Base-by-base conservation (phyloP, 352 stramenopile genomes). In the Phytopythium kandeliae region DNA sequence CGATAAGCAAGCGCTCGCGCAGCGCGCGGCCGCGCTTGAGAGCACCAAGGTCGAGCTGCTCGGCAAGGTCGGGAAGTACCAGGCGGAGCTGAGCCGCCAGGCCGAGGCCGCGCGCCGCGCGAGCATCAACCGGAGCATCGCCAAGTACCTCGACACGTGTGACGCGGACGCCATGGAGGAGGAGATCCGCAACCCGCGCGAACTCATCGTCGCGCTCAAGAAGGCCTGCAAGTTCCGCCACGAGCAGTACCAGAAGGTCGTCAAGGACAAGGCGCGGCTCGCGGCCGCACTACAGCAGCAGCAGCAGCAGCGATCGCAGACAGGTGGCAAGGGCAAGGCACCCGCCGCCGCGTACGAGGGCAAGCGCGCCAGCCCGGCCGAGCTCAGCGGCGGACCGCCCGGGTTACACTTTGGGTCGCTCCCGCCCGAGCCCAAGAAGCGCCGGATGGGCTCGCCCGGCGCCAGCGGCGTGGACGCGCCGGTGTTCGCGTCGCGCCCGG, bases 221-320 rank as follows among this genome's bases (percentile, higher is more conserved):
- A 92, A 92, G 51, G 80, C 79, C 12, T 91, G 79, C 63, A 70
- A 74, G 61, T 92, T 89, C 49, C 75, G 80, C 6, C 78, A 89
- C 53, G 78, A 92, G 35, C 80, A 92, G 70, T 92, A 89, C 50
- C 65, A 89, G 50, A 89, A 92, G 52, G 80, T 75, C 13, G 74
- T 92, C 31, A 86, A 86, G 48, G 80, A 92, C 41, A 92, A 92
- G 49, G 63, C 55, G 44, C 73, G 70, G 16, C 67, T 92, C 36
- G 89, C 88, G 60, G 63, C 77, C 12, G 80, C 89, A 69, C 59
- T 91, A 16, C 64, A 74, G 60, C 75, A 54, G 43, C 35, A 60
- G 11, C 63, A 74, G 48, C 21, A 35, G 17, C 40, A 33, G 40
- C 19, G n/a, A 24, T 15, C 24, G 16, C 26, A 25, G 28, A 26